Evolutionary conservation across 2,329 filamentous ascomycete genomes (phyloP).

Genomic region (Xylariaceae sp.): DNA sequence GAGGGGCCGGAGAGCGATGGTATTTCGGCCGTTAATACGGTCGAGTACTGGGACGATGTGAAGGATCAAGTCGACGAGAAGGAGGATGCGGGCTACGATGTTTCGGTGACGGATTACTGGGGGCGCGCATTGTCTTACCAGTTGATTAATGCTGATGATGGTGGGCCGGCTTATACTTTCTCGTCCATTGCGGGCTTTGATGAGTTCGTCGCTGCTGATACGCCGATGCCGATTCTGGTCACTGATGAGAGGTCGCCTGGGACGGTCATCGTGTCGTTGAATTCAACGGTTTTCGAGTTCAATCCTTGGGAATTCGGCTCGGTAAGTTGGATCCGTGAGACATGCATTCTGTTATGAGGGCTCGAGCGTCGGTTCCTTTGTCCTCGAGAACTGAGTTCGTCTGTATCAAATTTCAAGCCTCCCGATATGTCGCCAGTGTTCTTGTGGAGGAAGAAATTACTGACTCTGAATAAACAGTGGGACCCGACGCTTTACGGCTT

Average conservation of each 20-base stretch:
- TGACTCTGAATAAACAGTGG: no score
- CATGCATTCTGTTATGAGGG: no score
- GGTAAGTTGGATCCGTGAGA: no score
- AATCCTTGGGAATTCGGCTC: slow-evolving; percentile 77
- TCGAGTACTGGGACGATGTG: slow-evolving; percentile 60
- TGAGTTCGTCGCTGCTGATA: slow-evolving; percentile 58
- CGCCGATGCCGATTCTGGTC: slow-evolving; percentile 71
- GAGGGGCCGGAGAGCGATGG: slow-evolving; percentile 29
- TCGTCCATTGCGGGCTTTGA: slow-evolving; percentile 64
- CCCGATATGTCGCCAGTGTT: no score
- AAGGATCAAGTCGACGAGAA: slow-evolving; percentile 57
- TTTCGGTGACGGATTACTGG: slow-evolving; percentile 71
- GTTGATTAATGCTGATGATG: slow-evolving; percentile 62
- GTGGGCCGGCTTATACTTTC: slow-evolving; percentile 67
- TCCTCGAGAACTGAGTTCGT: no score
- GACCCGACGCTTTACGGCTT: slow-evolving; percentile 72
- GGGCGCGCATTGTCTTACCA: slow-evolving; percentile 68
- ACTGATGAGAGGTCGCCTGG: slow-evolving; percentile 63
- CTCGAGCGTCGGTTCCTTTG: no score
- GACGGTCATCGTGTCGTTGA: slow-evolving; percentile 59
- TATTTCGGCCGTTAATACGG: slow-evolving; percentile 27
- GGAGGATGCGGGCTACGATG: slow-evolving; percentile 57
- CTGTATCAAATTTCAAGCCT: no score
- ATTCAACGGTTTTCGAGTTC: slow-evolving; percentile 73
- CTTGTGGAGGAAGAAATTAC: no score